Base-by-base conservation (phyloP, 169 alveolate species). In the Condylostoma magnum region DNA sequence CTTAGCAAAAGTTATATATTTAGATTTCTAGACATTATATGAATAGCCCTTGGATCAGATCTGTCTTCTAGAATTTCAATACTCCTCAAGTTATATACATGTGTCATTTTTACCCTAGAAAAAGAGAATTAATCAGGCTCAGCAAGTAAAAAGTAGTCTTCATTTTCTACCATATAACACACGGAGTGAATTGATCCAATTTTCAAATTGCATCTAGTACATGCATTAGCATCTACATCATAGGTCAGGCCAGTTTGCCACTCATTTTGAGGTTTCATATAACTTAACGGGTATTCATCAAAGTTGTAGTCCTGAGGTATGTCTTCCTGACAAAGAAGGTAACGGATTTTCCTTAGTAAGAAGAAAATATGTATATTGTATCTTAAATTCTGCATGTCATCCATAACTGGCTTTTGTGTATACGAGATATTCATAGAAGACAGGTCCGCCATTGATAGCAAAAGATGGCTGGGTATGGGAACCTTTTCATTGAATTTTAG, bases 31-130 rank as follows among this genome's bases (percentile, higher is more conserved):
- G n/a, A 31, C 10, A 31, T 10, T 8, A 66, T 18, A 8, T 46
- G 46, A 27, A 66, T 41, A 28, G 50, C 47, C 25, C 75, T 66
- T 8, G 75, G 75, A 30, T 66, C 75, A 15, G 75, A n/a, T 18
- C 75, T n/a, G 33, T 66, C 63, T 25, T 18, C n/a, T 22, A 66
- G 43, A 1, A 30, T 47, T 41, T 66, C 75, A 27, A 66, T 31
- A 47, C 47, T 22, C 50, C 50, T 55, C 50, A 55, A 33, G 10
- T 31, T 22, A 0, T n/a, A n/a, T 0, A 27, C 33, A 48, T 15
- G 10, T 2, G 15, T 27, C 25, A 55, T 12, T 12, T 25, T 55
- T 25, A 27, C 68, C n/a, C 33, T n/a, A 4, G 12, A 18, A 15
- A 27, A 10, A n/a, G 8, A 1, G 10, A 30, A 10, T 12, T 25